Conservation (phyloP, 495 filamentous ascomycete genomes). For the Talaromyces thailandensis region DNA sequence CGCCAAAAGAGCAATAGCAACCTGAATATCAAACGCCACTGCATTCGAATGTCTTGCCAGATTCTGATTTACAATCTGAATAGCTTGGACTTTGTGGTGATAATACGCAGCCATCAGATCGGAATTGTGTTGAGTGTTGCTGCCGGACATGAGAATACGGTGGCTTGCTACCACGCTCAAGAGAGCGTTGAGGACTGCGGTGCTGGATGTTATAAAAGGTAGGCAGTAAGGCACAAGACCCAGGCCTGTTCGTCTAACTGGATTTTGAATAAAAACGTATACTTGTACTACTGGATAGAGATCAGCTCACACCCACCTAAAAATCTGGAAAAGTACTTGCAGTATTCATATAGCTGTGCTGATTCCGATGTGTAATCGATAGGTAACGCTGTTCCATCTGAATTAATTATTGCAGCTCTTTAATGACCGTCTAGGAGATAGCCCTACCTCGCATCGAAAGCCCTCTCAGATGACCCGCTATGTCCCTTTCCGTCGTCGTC, state of each 20-base stretch:
- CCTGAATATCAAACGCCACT: background rate
- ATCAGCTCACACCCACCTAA: background rate
- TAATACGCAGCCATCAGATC: background rate
- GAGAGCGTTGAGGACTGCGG: background rate
- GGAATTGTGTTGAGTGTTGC: background rate
- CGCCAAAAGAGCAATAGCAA: background rate
- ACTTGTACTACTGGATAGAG: background rate
- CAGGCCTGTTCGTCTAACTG: background rate
- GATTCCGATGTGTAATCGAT: background rate
- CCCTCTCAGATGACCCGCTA: background rate
- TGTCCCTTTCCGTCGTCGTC: background rate
- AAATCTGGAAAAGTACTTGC: background rate
- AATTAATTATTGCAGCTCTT: background rate
- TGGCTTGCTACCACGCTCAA: background rate
- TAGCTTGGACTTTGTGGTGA: slow-evolving; percentile 1
- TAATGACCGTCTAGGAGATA: background rate
- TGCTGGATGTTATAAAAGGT: background rate
- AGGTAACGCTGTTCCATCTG: background rate
- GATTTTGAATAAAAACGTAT: background rate
- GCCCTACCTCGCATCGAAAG: background rate
- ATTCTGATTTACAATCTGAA: background rate
- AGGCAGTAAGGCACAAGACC: background rate
- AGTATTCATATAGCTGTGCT: background rate
- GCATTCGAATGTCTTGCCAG: background rate
- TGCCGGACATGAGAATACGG: background rate